Evolutionary conservation across 345 rosid genomes (phyloP), one percentile per base, ranked within the genome.

Genomic region (Acer yangbiense): DNA sequence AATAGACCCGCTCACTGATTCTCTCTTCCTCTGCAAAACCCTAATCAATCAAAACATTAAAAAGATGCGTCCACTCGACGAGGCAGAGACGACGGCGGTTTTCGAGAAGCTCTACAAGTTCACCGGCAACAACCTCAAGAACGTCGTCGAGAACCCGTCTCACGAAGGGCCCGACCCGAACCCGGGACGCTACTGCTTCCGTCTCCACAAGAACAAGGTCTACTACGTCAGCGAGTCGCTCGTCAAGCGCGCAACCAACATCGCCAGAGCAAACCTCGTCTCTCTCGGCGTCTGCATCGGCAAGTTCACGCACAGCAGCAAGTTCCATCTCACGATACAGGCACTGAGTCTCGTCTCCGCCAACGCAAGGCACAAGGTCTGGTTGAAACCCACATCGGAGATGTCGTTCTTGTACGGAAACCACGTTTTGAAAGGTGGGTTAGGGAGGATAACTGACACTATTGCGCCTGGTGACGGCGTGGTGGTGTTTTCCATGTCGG

Each of bases 351-450:
- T 91, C 13, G 20, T 92, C 76, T 97, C 97, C n/a, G 89, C 91
- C 10, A 92, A 94, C 73, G 92, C 97, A 10, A 87, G 89, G 75
- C 96, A 92, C 83, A 95, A 95, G 82, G 98, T 93, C 16, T 93
- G 98, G 98, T 88, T 95, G 3, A 95, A 93, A 83, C 97, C 97
- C 77, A 91, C 98, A 0, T 88, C 95, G n/a, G 97, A 93, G 81
- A 93, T 91, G 99, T 92, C 98, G 78, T 95, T 92, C 83, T 80
- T 92, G 81, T 95, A 95, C 46, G 97, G 98, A 9, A 93, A 93
- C 75, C 98, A 89, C 83, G 98, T 95, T 44, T 77, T 92, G 85
- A 95, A 93, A 87, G 97, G 98, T 7, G 98, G 98, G 1, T 62
- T 92, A 9, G 95, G 98, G 58, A 92, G 91, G 90, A 92, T 93